Evolutionary conservation across 768 basidiomycete species (phyloP).

Genomic region (Dioszegia hungarica): DNA sequence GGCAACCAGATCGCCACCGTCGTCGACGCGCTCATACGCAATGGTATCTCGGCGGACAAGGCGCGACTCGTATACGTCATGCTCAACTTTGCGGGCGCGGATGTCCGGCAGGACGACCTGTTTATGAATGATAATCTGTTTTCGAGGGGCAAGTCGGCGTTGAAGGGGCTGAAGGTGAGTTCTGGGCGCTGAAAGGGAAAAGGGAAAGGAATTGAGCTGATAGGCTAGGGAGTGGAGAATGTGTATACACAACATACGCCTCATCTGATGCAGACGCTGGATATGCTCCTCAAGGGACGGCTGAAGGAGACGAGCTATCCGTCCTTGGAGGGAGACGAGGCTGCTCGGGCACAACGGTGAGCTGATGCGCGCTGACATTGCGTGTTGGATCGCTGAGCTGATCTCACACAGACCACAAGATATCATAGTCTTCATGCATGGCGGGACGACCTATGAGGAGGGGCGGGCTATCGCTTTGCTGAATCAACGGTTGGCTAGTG

Average conservation of each 20-base stretch:
- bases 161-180: slow-evolving; percentile 87
- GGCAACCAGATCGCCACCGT: slow-evolving; percentile 69
- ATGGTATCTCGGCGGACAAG: slow-evolving; percentile 55
- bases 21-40: slow-evolving; percentile 48
- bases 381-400: too few relatives aligned
- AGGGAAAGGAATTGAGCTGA: background rate
- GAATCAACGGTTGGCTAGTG: slow-evolving; percentile 66
- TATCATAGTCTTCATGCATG: slow-evolving; percentile 92
- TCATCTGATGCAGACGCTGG: slow-evolving; percentile 85
- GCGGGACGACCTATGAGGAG: slow-evolving; percentile 94
- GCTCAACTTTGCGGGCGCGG: slow-evolving; percentile 86
- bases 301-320: slow-evolving; percentile 85
- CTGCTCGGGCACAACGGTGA: slow-evolving; percentile 59
- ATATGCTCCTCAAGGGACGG: slow-evolving; percentile 77
- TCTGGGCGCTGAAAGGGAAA: background rate
- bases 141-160: slow-evolving; percentile 84
- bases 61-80: slow-evolving; percentile 68
- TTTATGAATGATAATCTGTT: slow-evolving; percentile 93
- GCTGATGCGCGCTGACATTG: background rate
- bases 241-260: slow-evolving; percentile 97
- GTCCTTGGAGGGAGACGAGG: slow-evolving; percentile 66
- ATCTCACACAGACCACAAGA: slow-evolving; percentile 74
- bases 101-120: slow-evolving; percentile 94
- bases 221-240: slow-evolving; percentile 86
- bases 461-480: slow-evolving; percentile 75